Conservation (phyloP, 129 eudicot species). For the Flaveria brownii region DNA sequence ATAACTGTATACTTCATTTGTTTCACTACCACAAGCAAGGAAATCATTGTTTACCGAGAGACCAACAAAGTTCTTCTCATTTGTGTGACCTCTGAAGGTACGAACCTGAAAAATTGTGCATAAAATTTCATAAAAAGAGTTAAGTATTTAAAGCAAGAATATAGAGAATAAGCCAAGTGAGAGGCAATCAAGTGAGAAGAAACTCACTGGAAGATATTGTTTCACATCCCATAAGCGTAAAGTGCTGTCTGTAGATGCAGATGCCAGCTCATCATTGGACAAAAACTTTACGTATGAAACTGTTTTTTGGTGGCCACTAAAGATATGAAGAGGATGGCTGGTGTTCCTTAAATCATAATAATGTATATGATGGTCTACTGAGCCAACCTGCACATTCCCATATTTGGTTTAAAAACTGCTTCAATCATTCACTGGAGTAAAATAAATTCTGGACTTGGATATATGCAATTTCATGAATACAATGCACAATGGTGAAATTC, state of each 20-base stretch:
- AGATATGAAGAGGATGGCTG: slow-evolving; percentile 55
- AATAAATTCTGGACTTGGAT: not conserved
- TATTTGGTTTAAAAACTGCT: slow-evolving; percentile 1
- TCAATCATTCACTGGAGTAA: not conserved
- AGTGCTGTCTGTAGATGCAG: slow-evolving; percentile 68
- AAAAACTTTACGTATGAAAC: slow-evolving; percentile 66
- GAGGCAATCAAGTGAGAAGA: slow-evolving; percentile 16
- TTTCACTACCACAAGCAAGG: slow-evolving; percentile 84
- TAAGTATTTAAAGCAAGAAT: not conserved
- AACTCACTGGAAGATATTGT: slow-evolving; percentile 48
- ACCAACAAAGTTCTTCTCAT: slow-evolving; percentile 87
- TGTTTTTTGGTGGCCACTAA: slow-evolving; percentile 64
- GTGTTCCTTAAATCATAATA: slow-evolving; percentile 65
- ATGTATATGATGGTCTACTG: slow-evolving; percentile 70
- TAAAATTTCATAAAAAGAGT: not conserved
- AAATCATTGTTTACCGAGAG: slow-evolving; percentile 67
- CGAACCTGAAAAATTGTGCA: slow-evolving; percentile 50
- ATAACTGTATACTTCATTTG: slow-evolving; percentile 72
- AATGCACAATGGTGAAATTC: not conserved
- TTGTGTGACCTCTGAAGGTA: slow-evolving; percentile 71
- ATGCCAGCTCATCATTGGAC: slow-evolving; percentile 57
- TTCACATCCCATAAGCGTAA: slow-evolving; percentile 66
- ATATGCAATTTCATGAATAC: not conserved
- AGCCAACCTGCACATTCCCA: slow-evolving; percentile 54
- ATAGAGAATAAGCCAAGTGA: not conserved